Evolutionary conservation across 106 monocot genomes (phyloP).

Genomic region (Dendrobium chrysotoxum): DNA sequence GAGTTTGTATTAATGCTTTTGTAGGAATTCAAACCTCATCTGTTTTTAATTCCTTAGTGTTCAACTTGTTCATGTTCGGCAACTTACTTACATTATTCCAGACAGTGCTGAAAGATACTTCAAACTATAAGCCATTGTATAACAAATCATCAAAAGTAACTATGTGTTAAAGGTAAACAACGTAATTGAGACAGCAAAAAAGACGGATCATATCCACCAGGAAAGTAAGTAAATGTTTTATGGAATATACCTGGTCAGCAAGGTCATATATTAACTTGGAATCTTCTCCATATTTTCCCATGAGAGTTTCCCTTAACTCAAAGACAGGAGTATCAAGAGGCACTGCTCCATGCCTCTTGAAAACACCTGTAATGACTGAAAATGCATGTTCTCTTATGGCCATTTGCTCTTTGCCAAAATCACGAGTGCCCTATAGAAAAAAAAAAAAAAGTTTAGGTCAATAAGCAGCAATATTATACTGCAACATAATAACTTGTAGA

Average conservation of each 20-base stretch:
- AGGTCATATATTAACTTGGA: slow-evolving; percentile 99
- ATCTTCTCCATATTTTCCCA: slow-evolving; percentile 99
- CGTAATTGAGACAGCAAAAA: neutral
- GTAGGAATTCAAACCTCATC: neutral
- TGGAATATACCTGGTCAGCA: slow-evolving; percentile 79
- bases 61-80: too few species aligned
- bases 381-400: slow-evolving; percentile 86
- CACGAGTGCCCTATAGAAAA: slow-evolving; percentile 74
- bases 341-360: slow-evolving; percentile 92
- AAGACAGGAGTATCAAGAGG: slow-evolving; percentile 95
- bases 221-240: neutral
- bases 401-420: slow-evolving; percentile 97
- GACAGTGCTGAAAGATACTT: neutral
- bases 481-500: neutral
- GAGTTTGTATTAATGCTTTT: neutral
- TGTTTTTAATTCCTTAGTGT: neutral
- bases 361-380: slow-evolving; percentile 71
- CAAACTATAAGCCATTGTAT: neutral
- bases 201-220: neutral
- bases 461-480: neutral
- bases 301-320: slow-evolving; percentile 93
- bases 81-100: too few species aligned
- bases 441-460: neutral
- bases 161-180: neutral
- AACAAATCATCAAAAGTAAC: neutral